phyloP scores from a whole-genome alignment of 2,329 filamentous ascomycete genomes.

The Talaromyces sp. region DNA sequence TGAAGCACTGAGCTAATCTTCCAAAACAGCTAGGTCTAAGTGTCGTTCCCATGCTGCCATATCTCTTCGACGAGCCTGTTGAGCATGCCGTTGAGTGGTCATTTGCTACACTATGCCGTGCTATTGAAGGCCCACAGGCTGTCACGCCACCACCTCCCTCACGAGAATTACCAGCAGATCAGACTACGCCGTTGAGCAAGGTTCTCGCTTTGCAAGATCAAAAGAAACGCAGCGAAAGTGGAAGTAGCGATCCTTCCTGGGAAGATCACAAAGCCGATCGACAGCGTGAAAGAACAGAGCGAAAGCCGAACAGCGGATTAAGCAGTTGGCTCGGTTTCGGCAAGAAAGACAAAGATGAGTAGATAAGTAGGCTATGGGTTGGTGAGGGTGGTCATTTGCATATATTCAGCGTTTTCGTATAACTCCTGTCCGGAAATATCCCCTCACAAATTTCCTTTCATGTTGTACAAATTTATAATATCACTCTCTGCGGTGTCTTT shows the following conservation, averaged over 20 bases:
- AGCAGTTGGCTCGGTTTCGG: slow-evolving; percentile 21
- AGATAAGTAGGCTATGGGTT: not conserved
- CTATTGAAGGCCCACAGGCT: slow-evolving; percentile 63
- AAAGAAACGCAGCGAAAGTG: slow-evolving; percentile 19
- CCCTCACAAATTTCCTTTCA: not conserved
- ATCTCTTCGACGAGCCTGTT: slow-evolving; percentile 85
- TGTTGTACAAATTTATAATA: not conserved
- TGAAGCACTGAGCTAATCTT: not conserved
- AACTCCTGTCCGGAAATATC: slow-evolving; percentile 11
- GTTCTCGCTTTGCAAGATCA: slow-evolving; percentile 24
- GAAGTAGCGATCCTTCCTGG: slow-evolving; percentile 26
- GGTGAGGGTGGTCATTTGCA: not conserved
- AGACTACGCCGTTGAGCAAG: slow-evolving; percentile 24
- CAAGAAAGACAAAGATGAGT: slow-evolving; percentile 20
- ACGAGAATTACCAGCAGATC: slow-evolving; percentile 21
- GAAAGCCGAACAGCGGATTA: slow-evolving; percentile 23
- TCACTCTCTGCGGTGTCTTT: not conserved
- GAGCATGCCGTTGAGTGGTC: slow-evolving; percentile 86
- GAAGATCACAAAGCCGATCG: slow-evolving; percentile 34
- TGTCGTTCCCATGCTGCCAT: slow-evolving; percentile 78
- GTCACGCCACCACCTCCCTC: slow-evolving; percentile 38
- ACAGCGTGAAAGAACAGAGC: slow-evolving; percentile 28
- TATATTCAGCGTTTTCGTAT: not conserved
- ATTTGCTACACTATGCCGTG: slow-evolving; percentile 78
- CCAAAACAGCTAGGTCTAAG: slow-evolving; percentile 57